Base-by-base conservation (phyloP, 2,329 filamentous ascomycete genomes). In the Dryadomyces quercus-mongolicae region DNA sequence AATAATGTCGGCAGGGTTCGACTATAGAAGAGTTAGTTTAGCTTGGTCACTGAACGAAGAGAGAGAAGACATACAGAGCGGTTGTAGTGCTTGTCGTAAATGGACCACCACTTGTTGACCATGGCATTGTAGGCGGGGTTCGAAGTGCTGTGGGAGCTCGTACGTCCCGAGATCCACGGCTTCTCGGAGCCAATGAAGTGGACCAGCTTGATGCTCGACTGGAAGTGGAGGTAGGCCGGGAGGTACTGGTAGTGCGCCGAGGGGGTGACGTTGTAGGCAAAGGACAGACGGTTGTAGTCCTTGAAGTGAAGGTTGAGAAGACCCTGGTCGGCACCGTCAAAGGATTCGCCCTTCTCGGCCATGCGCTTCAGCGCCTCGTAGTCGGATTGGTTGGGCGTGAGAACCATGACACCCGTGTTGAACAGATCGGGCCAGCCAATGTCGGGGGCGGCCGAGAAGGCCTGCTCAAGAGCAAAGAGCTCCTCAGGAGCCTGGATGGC, bases 351-450 rank as follows among this genome's bases (percentile, higher is more conserved):
- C 54, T 84, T 77, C 61, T 90, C 80, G 25, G 93, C 90, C 76
- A 96, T 82, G 59, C 87, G 88, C 59, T 83, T 75, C 65, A 98
- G 76, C 45, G 88, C 86, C 70, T 89, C 85, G 70, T 91, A 97
- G 61, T 95, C 91, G 55, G 85, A 86, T 78, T 91, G 75, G 69
- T 92, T 86, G 38, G 93, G 93, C 16, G 78, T 85, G 56, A 98
- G 70, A 40, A 90, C 89, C 89, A 98, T 94, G 62, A 98, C 82
- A 64, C 93, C 93, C n/a, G 87, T 90, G 71, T 98, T 98, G 81
- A 97, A 97, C 57, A 91, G 80, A 71, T 98, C 93, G 38, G 93
- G 93, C 93, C 93, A 98, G 61, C 93, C 93, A 63, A 97, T 90
- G 68, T 98, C 93, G 36, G 93, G 91, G 12, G 88, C 90, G 2